Percentiles rank a stretch among this genome's conserved stretches.
Conservation (phyloP, 148 eudicot genomes). For the Talinum fruticosum region DNA sequence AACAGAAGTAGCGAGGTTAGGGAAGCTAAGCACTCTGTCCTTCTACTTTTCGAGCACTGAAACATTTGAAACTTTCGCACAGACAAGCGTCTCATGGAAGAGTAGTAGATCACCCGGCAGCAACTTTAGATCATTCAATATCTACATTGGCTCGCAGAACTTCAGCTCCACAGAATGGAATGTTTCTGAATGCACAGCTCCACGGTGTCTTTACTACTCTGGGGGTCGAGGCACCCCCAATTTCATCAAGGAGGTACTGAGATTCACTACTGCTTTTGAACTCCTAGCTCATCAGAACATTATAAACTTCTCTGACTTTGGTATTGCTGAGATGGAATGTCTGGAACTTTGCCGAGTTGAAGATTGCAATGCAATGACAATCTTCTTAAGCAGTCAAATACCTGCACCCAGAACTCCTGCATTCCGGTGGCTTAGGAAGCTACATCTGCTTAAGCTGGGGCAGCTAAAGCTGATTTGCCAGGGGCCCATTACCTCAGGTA, state of each 20-base stretch:
- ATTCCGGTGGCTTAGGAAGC: slow-evolving; percentile 19
- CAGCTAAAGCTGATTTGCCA: background rate
- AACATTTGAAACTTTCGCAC: slow-evolving; percentile 17
- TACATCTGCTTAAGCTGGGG: slow-evolving; percentile 6
- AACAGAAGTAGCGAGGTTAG: slow-evolving; percentile 12
- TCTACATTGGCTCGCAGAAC: background rate
- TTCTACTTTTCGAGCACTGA: slow-evolving; percentile 20
- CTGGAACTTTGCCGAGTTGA: slow-evolving; percentile 22
- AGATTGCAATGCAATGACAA: slow-evolving; percentile 13
- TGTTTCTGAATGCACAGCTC: slow-evolving; percentile 2
- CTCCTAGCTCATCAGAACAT: slow-evolving; percentile 22
- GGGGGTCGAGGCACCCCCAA: slow-evolving; percentile 11
- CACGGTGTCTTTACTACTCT: slow-evolving; percentile 14
- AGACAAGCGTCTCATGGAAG: slow-evolving; percentile 5
- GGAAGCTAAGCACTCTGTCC: slow-evolving; percentile 17
- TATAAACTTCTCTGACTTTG: slow-evolving; percentile 18
- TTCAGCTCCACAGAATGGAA: background rate
- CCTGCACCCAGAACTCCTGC: background rate
- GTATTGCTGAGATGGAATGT: slow-evolving; percentile 18
- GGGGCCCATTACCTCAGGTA: background rate
- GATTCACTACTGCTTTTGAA: slow-evolving; percentile 18
- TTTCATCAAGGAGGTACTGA: slow-evolving; percentile 20
- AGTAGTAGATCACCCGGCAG: background rate
- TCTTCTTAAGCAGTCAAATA: background rate
- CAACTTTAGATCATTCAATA: slow-evolving; percentile 16